Evolutionary conservation across 2,329 filamentous ascomycete species (phyloP).

Genomic region (Pyrenochaeta sp.): DNA sequence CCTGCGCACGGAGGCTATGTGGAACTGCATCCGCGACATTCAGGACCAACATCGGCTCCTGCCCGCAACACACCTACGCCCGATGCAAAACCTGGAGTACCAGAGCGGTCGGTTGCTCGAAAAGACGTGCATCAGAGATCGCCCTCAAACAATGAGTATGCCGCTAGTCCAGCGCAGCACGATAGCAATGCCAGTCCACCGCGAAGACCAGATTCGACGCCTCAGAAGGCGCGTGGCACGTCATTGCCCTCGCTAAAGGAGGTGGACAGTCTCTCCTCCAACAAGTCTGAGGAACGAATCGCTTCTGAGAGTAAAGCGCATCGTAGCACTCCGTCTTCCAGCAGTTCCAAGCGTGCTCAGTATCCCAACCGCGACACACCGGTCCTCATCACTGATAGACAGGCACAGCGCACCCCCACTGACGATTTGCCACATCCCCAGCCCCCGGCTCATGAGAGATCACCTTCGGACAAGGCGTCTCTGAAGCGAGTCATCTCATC

Average conservation of each 20-base stretch:
- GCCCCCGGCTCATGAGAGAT: constrained; percentile 22
- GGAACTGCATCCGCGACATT: constrained; percentile 37
- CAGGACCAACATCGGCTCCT: constrained; percentile 27
- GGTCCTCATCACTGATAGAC: constrained; percentile 25
- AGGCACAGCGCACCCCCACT: constrained; percentile 28
- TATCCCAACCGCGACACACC: constrained; percentile 28
- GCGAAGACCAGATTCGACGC: constrained; percentile 29
- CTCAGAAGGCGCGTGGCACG: constrained; percentile 30
- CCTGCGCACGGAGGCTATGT: constrained; percentile 36
- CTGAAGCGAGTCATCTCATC: constrained; percentile 44
- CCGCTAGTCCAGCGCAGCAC: constrained; percentile 6
- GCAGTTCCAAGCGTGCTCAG: constrained; percentile 26
- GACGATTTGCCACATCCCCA: constrained; percentile 34
- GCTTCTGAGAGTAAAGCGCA: constrained; percentile 9
- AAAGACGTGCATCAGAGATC: constrained; percentile 29
- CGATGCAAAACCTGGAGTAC: constrained; percentile 25
- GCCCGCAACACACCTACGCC: constrained; percentile 39
- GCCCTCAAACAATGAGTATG: constrained; percentile 10
- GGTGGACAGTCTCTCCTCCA: constrained; percentile 22
- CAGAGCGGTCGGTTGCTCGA: constrained; percentile 29
- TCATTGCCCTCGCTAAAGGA: constrained; percentile 43
- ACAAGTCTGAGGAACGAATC: constrained; percentile 11
- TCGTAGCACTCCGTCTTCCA: constrained; percentile 18
- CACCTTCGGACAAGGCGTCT: constrained; percentile 36
- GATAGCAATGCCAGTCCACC: constrained; percentile 20